These are phyloP conservation scores for Nepenthes alata DNA, from an alignment of 179 eudicot genomes.

Conservation along the genomic window DNA sequence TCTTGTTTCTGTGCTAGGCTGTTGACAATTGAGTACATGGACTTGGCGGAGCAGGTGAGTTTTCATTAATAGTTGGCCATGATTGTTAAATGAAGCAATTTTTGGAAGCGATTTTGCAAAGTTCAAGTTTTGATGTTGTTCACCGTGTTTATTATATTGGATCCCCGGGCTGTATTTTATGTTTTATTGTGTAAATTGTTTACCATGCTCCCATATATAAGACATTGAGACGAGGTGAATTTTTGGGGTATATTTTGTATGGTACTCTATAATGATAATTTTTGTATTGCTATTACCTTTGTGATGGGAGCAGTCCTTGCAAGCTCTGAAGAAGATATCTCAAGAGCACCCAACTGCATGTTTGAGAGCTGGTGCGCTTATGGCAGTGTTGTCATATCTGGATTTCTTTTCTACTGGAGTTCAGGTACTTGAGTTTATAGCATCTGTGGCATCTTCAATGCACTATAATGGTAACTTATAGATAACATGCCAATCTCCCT, in stretches of 20 bases:
- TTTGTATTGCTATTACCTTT: neutral
- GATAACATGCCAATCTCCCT: slow-evolving; percentile 4
- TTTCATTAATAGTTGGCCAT: neutral
- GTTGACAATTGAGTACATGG: slow-evolving; percentile 97
- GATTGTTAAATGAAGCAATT: too few species aligned
- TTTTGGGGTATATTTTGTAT: slow-evolving; percentile 1
- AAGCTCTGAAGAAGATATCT: slow-evolving; percentile 96
- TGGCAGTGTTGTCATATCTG: slow-evolving; percentile 97
- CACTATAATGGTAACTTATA: neutral
- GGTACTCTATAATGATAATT: slow-evolving; percentile 3
- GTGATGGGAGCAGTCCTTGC: slow-evolving; percentile 56
- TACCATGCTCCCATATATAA: too few species aligned
- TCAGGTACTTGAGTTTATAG: slow-evolving; percentile 37
- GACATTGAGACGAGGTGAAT: neutral
- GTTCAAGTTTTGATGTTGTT: too few species aligned
- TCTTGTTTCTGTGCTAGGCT: slow-evolving; percentile 82
- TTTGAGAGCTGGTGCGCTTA: slow-evolving; percentile 92
- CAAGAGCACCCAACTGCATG: slow-evolving; percentile 99
- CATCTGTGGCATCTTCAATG: neutral
- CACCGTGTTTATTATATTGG: too few species aligned
- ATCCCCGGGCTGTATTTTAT: too few species aligned
- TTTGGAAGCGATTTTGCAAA: too few species aligned
- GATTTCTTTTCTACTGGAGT: slow-evolving; percentile 99
- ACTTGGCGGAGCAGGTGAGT: slow-evolving; percentile 96
- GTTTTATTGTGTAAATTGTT: too few species aligned